phyloP scores from a whole-genome alignment of 2,329 filamentous ascomycete genomes.

The Penicillium concentricum region DNA sequence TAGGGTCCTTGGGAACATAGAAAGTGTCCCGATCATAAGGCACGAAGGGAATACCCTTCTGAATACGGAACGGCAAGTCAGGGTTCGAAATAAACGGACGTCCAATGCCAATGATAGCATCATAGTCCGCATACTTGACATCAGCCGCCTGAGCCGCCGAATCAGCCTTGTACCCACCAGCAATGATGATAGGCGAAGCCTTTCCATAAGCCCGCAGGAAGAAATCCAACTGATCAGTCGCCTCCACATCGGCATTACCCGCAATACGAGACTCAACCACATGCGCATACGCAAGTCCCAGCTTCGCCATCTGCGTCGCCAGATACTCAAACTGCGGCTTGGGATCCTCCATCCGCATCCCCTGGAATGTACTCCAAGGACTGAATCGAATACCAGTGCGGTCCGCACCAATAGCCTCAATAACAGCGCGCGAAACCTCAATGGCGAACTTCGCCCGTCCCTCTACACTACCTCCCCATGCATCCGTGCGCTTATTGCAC shows the following conservation, averaged over 20 bases:
- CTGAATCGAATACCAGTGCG: constrained; percentile 49
- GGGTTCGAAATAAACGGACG: constrained; percentile 48
- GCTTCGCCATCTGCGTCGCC: constrained; percentile 49
- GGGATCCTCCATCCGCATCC: constrained; percentile 61
- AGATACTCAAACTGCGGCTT: constrained; percentile 63
- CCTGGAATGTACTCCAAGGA: constrained; percentile 42
- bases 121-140: constrained; percentile 28
- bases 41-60: constrained; percentile 37
- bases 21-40: constrained; percentile 44
- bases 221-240: constrained; percentile 42
- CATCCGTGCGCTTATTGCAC: constrained; percentile 50
- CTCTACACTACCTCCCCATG: constrained; percentile 53
- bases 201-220: constrained; percentile 45
- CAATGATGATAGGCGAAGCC: constrained; percentile 51
- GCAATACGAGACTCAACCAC: constrained; percentile 58
- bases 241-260: constrained; percentile 33
- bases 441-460: constrained; percentile 55
- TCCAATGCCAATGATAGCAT: constrained; percentile 42
- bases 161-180: constrained; percentile 47
- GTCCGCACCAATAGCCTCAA: constrained; percentile 46
- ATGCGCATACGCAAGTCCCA: constrained; percentile 62
- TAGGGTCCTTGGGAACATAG: constrained; percentile 37
- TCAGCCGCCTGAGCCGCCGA: constrained; percentile 41
- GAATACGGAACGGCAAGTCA: constrained; percentile 46
- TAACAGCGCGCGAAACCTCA: constrained; percentile 50